Evolutionary conservation across 805 yeast genomes (phyloP).

Genomic region (Nakazawaea ernobii): DNA sequence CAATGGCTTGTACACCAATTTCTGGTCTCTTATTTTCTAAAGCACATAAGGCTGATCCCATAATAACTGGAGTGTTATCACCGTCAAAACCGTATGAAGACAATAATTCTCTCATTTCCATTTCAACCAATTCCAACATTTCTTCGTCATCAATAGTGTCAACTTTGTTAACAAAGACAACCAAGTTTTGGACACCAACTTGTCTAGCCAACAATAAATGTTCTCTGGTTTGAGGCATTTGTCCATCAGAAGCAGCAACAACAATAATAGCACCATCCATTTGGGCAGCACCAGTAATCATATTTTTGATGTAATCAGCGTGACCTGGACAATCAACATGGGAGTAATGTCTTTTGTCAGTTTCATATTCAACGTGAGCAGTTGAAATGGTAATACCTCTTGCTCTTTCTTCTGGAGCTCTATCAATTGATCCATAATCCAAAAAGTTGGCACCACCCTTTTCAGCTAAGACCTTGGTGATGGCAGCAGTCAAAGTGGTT

Average conservation of each 20-base stretch:
- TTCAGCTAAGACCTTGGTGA: constrained; percentile 87
- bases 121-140: constrained; percentile 98
- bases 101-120: constrained; percentile 99
- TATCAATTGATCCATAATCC: constrained; percentile 90
- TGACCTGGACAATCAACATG: constrained; percentile 99
- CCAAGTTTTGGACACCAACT: constrained; percentile 97
- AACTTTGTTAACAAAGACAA: constrained; percentile 96
- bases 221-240: constrained; percentile 99
- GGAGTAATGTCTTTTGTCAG: constrained; percentile 90
- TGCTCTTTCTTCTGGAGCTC: constrained; percentile 98
- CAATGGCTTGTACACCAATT: constrained; percentile 83
- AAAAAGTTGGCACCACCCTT: constrained; percentile 90
- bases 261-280: constrained; percentile 99
- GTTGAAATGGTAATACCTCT: constrained; percentile 98
- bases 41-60: constrained; percentile 99
- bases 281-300: constrained; percentile 99
- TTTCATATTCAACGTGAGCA: constrained; percentile 97
- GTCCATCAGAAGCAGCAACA: constrained; percentile 98
- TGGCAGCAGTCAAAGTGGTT: constrained; percentile 97
- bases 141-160: constrained; percentile 98
- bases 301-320: constrained; percentile 97
- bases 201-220: constrained; percentile 97
- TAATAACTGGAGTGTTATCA: constrained; percentile 93
- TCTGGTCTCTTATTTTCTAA: constrained; percentile 84
- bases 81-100: constrained; percentile 93